These are phyloP conservation scores for Crithidia mellificae DNA, from an alignment of 208 protist genomes.

Conservation along the genomic window DNA sequence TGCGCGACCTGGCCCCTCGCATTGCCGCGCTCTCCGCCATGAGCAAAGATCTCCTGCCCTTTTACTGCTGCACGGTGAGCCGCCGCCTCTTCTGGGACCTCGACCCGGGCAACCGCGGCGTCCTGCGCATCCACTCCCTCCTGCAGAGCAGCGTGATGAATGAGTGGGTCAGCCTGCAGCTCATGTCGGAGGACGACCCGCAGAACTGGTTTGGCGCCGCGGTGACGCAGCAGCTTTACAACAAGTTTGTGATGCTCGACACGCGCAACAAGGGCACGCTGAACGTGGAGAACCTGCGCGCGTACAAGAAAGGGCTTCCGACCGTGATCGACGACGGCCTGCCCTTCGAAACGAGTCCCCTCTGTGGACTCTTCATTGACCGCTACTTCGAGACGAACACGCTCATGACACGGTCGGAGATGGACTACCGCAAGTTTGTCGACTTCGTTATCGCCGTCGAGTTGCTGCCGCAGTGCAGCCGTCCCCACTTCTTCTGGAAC, in stretches of 20 bases:
- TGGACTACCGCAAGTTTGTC: constrained; percentile 94
- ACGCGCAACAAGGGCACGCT: constrained; percentile 83
- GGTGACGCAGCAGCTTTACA: constrained; percentile 80
- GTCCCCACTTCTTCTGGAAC: constrained; percentile 85
- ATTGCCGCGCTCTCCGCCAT: constrained; percentile 71
- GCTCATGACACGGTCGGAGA: constrained; percentile 80
- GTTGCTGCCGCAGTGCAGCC: constrained; percentile 76
- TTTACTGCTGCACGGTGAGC: constrained; percentile 91
- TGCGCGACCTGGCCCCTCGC: constrained; percentile 70
- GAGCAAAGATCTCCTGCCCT: constrained; percentile 63
- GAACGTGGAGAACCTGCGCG: constrained; percentile 69
- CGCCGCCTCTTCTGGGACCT: constrained; percentile 91
- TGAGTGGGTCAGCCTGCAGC: constrained; percentile 88
- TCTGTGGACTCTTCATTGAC: constrained; percentile 87
- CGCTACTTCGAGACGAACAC: constrained; percentile 91
- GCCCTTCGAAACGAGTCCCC: constrained; percentile 65
- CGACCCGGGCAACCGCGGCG: constrained; percentile 70
- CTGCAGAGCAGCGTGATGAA: constrained; percentile 81
- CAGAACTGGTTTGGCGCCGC: constrained; percentile 80
- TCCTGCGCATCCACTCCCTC: constrained; percentile 78
- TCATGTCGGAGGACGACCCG: constrained; percentile 75
- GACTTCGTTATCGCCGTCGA: constrained; percentile 92
- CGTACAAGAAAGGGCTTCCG: constrained; percentile 87
- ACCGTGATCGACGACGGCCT: constrained; percentile 85
- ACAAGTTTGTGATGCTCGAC: constrained; percentile 89